Evolutionary conservation across 1,284 basidiomycete genomes (phyloP), one percentile per base, ranked within the genome.

Genomic region (Meripilus lineatus): DNA sequence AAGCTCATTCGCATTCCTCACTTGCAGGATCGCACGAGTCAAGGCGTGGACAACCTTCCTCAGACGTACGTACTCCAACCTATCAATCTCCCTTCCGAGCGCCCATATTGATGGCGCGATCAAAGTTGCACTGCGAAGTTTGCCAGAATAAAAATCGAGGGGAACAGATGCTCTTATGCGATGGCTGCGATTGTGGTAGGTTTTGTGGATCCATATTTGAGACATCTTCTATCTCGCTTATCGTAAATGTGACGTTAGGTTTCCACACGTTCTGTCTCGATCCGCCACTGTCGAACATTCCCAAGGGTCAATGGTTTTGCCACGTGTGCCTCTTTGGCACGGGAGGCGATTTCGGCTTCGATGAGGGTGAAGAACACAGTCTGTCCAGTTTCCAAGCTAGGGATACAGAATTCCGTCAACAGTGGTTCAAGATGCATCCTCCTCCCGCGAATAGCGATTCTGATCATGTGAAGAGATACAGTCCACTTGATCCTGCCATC

Each of bases 261-360:
- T 99, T 92, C 68, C 96, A 99, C 67, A 94, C 90, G 68, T 92
- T 90, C 64, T 99, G 96, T 62, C 84, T 99, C 45, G 87, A 93
- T 56, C 95, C 96, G 3, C 93, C 94, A 17, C 69, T 99, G 37
- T 67, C 75, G 2, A 70, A 74, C 4, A 87, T 98, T 43, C 95
- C 96, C 2, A 87, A 86, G 53, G 90, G 93, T 45, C 87, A 95
- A 52, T 99, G 96, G 95, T 98, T 85, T 65, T 99, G 96, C 64
- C 89, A 91, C 55, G 83, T 84, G 1, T 99, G 96, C 60, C 72
- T 99, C 14, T 80, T 94, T 35, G 87, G 84, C 22, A 96, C 92
- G 1, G 94, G 95, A n/a, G 91, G 92, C 46, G 96, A 98, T 65
- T 99, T 92, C 59, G 96, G 96, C 33, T 99, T 99, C 58, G 95